Conservation (phyloP, 306 rosid genomes). For the Lathyrus aphaca region DNA sequence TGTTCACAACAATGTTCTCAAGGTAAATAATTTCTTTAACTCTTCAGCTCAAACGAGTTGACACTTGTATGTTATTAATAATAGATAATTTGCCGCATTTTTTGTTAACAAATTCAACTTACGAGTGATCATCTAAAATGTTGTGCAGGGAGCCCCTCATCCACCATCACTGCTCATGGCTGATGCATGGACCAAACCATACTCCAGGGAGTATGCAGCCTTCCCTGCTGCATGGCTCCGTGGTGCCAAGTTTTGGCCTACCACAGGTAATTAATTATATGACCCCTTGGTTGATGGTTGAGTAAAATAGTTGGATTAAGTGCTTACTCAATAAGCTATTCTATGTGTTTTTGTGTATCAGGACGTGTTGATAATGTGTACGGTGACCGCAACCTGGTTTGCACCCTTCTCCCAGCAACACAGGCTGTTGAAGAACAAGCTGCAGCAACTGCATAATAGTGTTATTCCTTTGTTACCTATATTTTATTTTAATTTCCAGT, state of each 20-base stretch:
- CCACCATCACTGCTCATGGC: conserved; percentile 98
- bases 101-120: conserved; percentile 19
- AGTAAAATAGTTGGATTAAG: neutral
- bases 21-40: conserved; percentile 51
- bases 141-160: conserved; percentile 90
- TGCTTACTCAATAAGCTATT: neutral
- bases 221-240: conserved; percentile 97
- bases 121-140: conserved; percentile 34
- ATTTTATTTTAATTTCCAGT: conserved; percentile 37
- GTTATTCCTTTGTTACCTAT: conserved; percentile 1
- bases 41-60: no score
- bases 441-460: conserved; percentile 91
- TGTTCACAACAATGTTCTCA: conserved; percentile 80
- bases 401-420: conserved; percentile 83
- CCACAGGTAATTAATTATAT: conserved; percentile 72
- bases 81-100: conserved; percentile 12
- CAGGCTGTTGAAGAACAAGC: conserved; percentile 67
- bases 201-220: conserved; percentile 93
- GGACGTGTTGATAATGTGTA: conserved; percentile 70
- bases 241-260: conserved; percentile 88
- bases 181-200: conserved; percentile 95
- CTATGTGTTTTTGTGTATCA: conserved; percentile 30
- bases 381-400: conserved; percentile 95
- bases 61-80: conserved; percentile 18
- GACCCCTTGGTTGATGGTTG: conserved; percentile 2